Evolutionary conservation across 2,329 filamentous ascomycete species (phyloP), one percentile per base, ranked within the genome.

Genomic region (Lasiodiplodia hormozganensis): DNA sequence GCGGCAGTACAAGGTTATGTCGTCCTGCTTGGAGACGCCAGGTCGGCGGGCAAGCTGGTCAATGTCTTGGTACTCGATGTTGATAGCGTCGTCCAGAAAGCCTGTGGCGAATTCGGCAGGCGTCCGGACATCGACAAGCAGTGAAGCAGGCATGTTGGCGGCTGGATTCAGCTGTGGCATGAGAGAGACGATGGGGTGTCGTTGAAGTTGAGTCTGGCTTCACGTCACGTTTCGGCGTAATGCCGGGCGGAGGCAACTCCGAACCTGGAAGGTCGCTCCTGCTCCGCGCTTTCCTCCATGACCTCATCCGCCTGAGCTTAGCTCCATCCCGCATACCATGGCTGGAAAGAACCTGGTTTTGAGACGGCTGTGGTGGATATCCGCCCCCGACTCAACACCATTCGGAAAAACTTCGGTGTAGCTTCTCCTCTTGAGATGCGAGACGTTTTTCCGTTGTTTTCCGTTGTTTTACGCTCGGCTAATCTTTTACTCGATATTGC

Each of bases 1-100:
- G 14, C 78, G 77, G 60, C 78, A 80, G 65, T 80, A 80, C 40
- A 80, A 70, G 12, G 77, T 78, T 23, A 80, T 78, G n/a, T 71
- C 56, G 38, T 77, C 76, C 10, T 70, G 62, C 43, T 78, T 78
- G 6, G 23, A 10, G 0, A 77, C 71, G 0, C 67, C 56, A 11
- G 67, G 51, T n/a, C 64, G 51, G 7, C 6, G 12, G 4, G 47
- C 34, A 1, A 80, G 72, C n/a, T 72, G 70, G 43, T 71, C 71
- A 65, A 80, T 79, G 51, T 65, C n/a, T 52, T 76, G 74, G 74
- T 78, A 79, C 60, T 79, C 77, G 65, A 80, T 78, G 71, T 80
- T 80, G 47, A 79, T 67, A 8, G 78, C 78, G 68, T 70, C 71
- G 21, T 72, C 70, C 23, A 79, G 75, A 11, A 69, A 66, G 58